These are phyloP conservation scores for Nigrospora sphaerica DNA, from an alignment of 2,329 filamentous ascomycete species.

Conservation along the genomic window DNA sequence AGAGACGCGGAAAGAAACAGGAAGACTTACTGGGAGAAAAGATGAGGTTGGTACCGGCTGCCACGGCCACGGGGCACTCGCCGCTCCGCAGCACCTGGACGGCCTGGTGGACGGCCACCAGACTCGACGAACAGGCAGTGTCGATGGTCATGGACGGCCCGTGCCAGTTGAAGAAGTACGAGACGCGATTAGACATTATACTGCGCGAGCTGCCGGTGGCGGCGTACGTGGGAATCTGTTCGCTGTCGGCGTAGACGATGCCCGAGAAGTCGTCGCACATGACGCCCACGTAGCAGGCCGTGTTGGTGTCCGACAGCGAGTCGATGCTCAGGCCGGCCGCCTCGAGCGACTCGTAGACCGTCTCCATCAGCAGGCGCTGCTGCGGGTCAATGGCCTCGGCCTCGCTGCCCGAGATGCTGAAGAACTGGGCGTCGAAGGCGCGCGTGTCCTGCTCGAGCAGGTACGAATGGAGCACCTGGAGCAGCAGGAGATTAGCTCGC, in stretches of 20 bases:
- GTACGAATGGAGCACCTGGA: neutral
- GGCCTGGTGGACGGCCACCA: slow-evolving; percentile 24
- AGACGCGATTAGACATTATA: slow-evolving; percentile 21
- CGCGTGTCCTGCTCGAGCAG: neutral
- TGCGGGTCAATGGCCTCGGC: slow-evolving; percentile 26
- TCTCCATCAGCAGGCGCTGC: slow-evolving; percentile 20
- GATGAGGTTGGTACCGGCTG: slow-evolving; percentile 7
- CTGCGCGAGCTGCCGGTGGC: slow-evolving; percentile 20
- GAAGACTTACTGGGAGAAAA: slow-evolving; percentile 8
- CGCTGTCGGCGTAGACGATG: slow-evolving; percentile 11
- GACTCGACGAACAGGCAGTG: slow-evolving; percentile 35
- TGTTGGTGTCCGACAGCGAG: slow-evolving; percentile 1
- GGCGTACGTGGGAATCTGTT: slow-evolving; percentile 8
- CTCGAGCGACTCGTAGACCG: slow-evolving; percentile 21
- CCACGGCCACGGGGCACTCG: slow-evolving; percentile 11
- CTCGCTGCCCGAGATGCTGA: slow-evolving; percentile 26
- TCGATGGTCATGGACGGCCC: slow-evolving; percentile 35
- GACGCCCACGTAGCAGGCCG: slow-evolving; percentile 9
- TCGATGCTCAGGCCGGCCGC: slow-evolving; percentile 6
- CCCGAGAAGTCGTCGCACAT: slow-evolving; percentile 27
- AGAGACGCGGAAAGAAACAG: slow-evolving; percentile 15
- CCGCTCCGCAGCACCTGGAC: slow-evolving; percentile 17
- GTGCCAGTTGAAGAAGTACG: slow-evolving; percentile 26
- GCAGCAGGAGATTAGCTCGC: too few relatives aligned
- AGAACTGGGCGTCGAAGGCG: slow-evolving; percentile 26